Conservation (phyloP, 2,329 filamentous ascomycete genomes). For the Phaeosphaeriaceae sp. region DNA sequence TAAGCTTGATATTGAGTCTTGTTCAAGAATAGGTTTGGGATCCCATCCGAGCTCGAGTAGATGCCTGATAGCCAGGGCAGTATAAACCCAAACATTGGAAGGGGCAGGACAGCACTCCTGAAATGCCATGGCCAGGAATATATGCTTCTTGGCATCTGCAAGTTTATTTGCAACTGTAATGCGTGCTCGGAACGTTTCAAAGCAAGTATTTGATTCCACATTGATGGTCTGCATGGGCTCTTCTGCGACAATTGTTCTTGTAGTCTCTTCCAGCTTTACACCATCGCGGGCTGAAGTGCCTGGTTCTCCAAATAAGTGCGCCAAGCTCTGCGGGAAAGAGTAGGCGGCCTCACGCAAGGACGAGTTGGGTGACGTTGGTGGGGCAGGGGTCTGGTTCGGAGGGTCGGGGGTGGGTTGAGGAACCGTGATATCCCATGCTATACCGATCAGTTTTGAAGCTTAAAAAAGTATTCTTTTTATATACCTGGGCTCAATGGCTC, state of each 20-base stretch:
- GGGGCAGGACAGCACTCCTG: conserved; percentile 10
- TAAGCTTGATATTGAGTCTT: conserved; percentile 6
- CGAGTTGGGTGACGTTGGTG: not conserved
- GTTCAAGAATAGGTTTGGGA: conserved; percentile 11
- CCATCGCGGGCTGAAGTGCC: no score
- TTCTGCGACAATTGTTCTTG: not conserved
- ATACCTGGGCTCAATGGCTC: conserved; percentile 25
- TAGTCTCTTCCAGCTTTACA: no score
- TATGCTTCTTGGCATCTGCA: not conserved
- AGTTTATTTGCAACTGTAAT: conserved; percentile 5
- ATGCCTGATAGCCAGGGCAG: conserved; percentile 18
- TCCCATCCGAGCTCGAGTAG: conserved; percentile 12
- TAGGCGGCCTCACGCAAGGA: conserved; percentile 1
- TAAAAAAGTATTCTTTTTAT: conserved; percentile 1
- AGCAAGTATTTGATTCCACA: not conserved
- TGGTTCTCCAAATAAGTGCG: not conserved
- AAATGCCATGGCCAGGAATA: conserved; percentile 8
- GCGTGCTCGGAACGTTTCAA: not conserved
- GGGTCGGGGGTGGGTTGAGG: conserved; percentile 1
- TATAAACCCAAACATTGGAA: conserved; percentile 13
- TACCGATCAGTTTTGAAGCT: not conserved
- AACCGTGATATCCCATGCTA: not conserved
- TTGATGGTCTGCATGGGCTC: not conserved
- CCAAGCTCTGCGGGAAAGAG: conserved; percentile 5
- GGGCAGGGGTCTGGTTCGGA: not conserved